Conservation (phyloP, 2,329 filamentous ascomycete genomes). For the Phaeosphaeria sp. region DNA sequence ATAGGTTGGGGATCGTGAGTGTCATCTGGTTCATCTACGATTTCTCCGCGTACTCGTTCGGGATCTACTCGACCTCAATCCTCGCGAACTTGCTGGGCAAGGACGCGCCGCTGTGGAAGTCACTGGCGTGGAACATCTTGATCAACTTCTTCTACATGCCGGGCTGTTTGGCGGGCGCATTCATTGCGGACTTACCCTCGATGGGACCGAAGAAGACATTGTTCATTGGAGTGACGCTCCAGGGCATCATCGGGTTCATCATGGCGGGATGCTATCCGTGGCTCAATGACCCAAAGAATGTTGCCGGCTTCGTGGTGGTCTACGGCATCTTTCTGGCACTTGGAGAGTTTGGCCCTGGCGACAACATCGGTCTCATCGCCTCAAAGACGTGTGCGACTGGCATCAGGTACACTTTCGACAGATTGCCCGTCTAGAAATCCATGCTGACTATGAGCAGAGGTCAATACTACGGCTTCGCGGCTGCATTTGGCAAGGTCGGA, state of each 20-base stretch:
- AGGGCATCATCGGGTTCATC: slow-evolving; percentile 83
- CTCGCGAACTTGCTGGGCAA: slow-evolving; percentile 69
- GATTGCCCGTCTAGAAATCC: neutral
- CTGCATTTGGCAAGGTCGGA: slow-evolving; percentile 76
- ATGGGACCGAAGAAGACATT: slow-evolving; percentile 80
- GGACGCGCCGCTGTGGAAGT: slow-evolving; percentile 70
- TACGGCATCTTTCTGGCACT: slow-evolving; percentile 80
- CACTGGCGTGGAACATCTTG: slow-evolving; percentile 87
- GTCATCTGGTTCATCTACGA: slow-evolving; percentile 65
- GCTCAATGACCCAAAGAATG: slow-evolving; percentile 70
- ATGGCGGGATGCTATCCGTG: slow-evolving; percentile 81
- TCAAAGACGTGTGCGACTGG: slow-evolving; percentile 88
- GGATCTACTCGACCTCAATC: slow-evolving; percentile 83
- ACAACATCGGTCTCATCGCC: slow-evolving; percentile 88
- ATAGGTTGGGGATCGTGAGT: slow-evolving; percentile 59
- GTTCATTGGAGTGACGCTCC: slow-evolving; percentile 71
- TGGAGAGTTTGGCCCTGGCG: slow-evolving; percentile 83
- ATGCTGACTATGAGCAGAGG: slow-evolving; percentile 58
- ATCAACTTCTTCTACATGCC: slow-evolving; percentile 91
- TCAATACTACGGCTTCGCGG: slow-evolving; percentile 74
- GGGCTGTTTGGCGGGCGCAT: slow-evolving; percentile 78
- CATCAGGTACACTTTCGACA: slow-evolving; percentile 57
- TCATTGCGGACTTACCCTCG: slow-evolving; percentile 70
- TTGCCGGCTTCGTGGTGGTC: slow-evolving; percentile 79
- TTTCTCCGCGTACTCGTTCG: slow-evolving; percentile 85